A percentile compares a stretch with the other conserved stretches of the same genome.
These are phyloP conservation scores for Linderniella brevidens DNA, from an alignment of 257 asterid genomes.

Conservation along the genomic window DNA sequence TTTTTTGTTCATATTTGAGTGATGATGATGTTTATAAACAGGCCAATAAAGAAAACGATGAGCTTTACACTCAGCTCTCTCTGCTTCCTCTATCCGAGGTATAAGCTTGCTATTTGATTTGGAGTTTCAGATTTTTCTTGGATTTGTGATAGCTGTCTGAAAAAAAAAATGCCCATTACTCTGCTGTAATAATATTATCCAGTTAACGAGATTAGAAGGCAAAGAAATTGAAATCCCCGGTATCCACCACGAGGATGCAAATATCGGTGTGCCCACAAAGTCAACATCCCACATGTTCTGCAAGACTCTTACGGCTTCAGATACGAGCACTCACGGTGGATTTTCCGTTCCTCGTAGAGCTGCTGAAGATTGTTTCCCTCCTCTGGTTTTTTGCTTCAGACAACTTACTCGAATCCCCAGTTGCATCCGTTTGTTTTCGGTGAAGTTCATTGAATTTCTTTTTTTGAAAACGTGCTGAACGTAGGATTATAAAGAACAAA, in stretches of 20 bases:
- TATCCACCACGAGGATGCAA: slow-evolving; percentile 29
- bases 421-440: not conserved
- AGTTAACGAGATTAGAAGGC: too few species aligned
- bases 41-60: slow-evolving; percentile 98
- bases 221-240: slow-evolving; percentile 18
- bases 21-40: slow-evolving; percentile 9
- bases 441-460: too few species aligned
- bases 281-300: slow-evolving; percentile 95
- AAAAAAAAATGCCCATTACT: too few species aligned
- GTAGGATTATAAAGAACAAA: slow-evolving; percentile 84
- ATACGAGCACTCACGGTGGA: slow-evolving; percentile 97
- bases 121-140: too few species aligned
- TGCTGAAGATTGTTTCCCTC: slow-evolving; percentile 99
- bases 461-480: not conserved
- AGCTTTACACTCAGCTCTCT: slow-evolving; percentile 79
- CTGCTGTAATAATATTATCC: too few species aligned
- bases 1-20: too few species aligned
- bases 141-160: too few species aligned
- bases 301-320: slow-evolving; percentile 96
- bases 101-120: slow-evolving; percentile 16
- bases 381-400: slow-evolving; percentile 36
- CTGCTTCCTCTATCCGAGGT: slow-evolving; percentile 82
- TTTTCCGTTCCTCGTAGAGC: slow-evolving; percentile 98
- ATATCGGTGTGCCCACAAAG: slow-evolving; percentile 37
- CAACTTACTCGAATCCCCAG: too few species aligned